Evolutionary conservation across 306 rosid species (phyloP), one percentile per base, ranked within the genome.

Genomic region (Fragaria vesca): DNA sequence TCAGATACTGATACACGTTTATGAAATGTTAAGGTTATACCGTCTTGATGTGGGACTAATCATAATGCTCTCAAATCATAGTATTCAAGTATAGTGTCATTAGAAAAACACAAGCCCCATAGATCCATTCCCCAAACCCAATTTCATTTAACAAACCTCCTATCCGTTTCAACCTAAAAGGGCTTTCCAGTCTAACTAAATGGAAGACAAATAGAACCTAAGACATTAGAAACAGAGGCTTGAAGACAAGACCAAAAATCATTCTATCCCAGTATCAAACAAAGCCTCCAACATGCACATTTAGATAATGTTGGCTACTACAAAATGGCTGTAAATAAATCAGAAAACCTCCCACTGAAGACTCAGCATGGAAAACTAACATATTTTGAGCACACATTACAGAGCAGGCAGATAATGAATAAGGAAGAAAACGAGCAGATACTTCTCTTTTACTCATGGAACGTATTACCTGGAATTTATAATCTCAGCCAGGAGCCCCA

Each of bases 401-500:
- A 71, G 10, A 71, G 45, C 28, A 71, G 8, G 69, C 42, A 24
- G 69, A 74, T 28, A 21, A 57, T 42, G 67, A 36, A 58, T 47
- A 58, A 54, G 42, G 55, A 57, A 40, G 54, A 32, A 32, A 32
- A 74, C 52, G 26, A 17, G 24, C 40, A 40, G 69, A 74, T 26
- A 26, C 24, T 40, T 32, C 42, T 74, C 34, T 58, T 36, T 18
- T 40, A 2, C 15, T 42, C 28, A 36, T 8, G 40, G 1, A 83
- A 82, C 71, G 69, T 76, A 50, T 42, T 93, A 91, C 99, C 99
- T 95, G 66, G 99, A 95, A 82, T 95, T 95, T 83, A 93, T 95
- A 74, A 95, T 86, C 89, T 93, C 99, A 43, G 99, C 91, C 77
- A 95, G 93, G 60, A 95, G 85, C 43, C 99, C 99, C 99, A 95